Base-by-base conservation (phyloP, 2,329 filamentous ascomycete genomes). In the Didymella pinodella region DNA sequence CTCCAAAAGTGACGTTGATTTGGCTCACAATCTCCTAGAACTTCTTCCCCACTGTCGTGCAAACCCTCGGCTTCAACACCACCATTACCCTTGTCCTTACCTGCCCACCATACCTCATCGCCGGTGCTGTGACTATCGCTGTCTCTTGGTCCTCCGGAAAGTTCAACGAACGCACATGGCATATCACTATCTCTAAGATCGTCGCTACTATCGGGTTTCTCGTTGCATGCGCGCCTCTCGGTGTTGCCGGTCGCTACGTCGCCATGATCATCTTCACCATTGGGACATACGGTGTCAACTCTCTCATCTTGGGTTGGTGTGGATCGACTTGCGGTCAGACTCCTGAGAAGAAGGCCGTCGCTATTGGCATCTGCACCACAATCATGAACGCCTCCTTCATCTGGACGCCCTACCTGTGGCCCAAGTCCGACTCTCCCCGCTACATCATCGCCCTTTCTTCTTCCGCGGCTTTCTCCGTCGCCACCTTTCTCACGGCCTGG, bases 131-230 rank as follows among this genome's bases (percentile, higher is more conserved):
- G 0, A 85, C 87, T 1, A 86, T 88, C 65, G 59, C 82, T 36
- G 91, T 90, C 65, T 87, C 89, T 4, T 88, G 86, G 82, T 88
- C 91, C 71, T 88, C 90, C 12, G 90, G 92, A 73, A 83, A 82
- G 41, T 90, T 87, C 0, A 88, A 88, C 25, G 90, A 92, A 76
- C 84, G 90, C 7, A 91, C 87, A 75, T 86, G 85, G 72, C 90
- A 92, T 75, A 83, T 92, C 59, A 81, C 82, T 0, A 57, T 86
- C 1, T 89, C 90, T 0, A 80, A 91, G 16, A 83, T 81, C 55
- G 79, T 91, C 44, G 85, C 86, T 11, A 80, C 91, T 3, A 78
- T 79, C 0, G 85, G 87, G 4, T 92, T 90, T 76, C 88, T 92
- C 65, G 81, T 92, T 49, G 80, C 80, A 67, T 86, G 86, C 10